Percentiles rank a stretch among this genome's conserved stretches.
These are phyloP conservation scores for Letharia lupina DNA, from an alignment of 495 filamentous ascomycete species.

Conservation along the genomic window DNA sequence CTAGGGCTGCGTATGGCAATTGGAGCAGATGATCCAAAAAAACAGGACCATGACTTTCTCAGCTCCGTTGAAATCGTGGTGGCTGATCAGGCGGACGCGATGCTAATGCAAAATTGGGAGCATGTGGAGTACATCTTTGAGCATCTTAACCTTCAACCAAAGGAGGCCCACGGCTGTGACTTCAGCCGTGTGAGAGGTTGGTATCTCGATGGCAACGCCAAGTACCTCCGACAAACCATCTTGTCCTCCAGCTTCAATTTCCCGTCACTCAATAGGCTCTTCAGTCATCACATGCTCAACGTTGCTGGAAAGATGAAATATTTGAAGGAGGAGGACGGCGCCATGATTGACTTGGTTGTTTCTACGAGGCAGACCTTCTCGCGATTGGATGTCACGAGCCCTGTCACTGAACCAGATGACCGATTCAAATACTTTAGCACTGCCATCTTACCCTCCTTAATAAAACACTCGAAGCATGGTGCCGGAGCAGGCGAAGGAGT, in stretches of 20 bases:
- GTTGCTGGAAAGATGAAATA: slow-evolving; percentile 66
- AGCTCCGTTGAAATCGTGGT: slow-evolving; percentile 85
- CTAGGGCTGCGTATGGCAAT: slow-evolving; percentile 84
- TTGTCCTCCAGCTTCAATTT: slow-evolving; percentile 74
- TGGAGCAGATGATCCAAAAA: slow-evolving; percentile 64
- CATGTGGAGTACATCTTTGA: slow-evolving; percentile 84
- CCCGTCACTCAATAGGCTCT: slow-evolving; percentile 76
- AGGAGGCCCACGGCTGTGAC: slow-evolving; percentile 86
- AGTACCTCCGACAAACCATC: slow-evolving; percentile 74
- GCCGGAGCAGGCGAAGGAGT: slow-evolving; percentile 47
- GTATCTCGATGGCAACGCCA: slow-evolving; percentile 83
- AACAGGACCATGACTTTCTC: slow-evolving; percentile 82
- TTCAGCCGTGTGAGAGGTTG: slow-evolving; percentile 83
- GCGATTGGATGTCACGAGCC: slow-evolving; percentile 65
- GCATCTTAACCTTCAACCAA: slow-evolving; percentile 85
- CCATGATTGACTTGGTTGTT: slow-evolving; percentile 52
- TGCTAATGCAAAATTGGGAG: slow-evolving; percentile 98
- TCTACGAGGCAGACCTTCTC: slow-evolving; percentile 80
- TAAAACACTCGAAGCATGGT: slow-evolving; percentile 40
- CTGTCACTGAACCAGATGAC: slow-evolving; percentile 68
- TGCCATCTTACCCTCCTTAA: slow-evolving; percentile 64
- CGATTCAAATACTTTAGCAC: slow-evolving; percentile 89
- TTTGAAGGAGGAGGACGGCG: slow-evolving; percentile 55
- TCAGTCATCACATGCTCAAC: slow-evolving; percentile 69
- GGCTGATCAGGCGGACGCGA: slow-evolving; percentile 84